Conservation (phyloP, 164 flowering plant species). For the Liquidambar formosana region DNA sequence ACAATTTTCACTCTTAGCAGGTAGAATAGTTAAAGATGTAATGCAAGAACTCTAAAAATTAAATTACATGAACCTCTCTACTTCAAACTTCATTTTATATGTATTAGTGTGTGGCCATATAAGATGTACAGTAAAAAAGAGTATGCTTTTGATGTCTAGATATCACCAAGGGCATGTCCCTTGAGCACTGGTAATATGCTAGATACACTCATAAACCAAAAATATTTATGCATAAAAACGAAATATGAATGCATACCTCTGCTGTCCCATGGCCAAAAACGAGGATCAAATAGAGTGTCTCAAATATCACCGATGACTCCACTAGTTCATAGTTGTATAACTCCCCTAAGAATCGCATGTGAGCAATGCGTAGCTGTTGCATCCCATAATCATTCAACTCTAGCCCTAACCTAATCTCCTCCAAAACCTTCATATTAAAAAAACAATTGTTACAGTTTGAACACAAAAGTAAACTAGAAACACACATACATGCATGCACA, state of each 20-base stretch:
- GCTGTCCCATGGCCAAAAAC: conserved; percentile 86
- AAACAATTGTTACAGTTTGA: not conserved
- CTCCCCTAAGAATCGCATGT: conserved; percentile 94
- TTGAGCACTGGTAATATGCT: not conserved
- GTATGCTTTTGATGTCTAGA: no score
- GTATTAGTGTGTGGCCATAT: no score
- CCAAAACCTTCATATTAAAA: conserved; percentile 66
- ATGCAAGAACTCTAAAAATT: no score
- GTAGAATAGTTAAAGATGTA: no score
- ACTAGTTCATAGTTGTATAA: conserved; percentile 95
- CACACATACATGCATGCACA: not conserved
- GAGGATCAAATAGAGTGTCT: conserved; percentile 85
- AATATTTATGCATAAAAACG: not conserved
- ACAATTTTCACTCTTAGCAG: no score
- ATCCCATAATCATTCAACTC: conserved; percentile 91
- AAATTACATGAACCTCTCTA: no score
- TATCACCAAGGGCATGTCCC: not conserved
- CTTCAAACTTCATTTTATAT: no score
- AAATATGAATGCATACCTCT: conserved; percentile 66
- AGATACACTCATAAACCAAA: conserved; percentile 1
- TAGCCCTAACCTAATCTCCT: conserved; percentile 82
- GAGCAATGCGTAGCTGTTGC: conserved; percentile 92
- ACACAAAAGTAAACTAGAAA: not conserved
- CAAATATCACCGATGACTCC: conserved; percentile 93
- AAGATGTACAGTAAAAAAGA: no score